phyloP scores from a whole-genome alignment of 2,329 filamentous ascomycete genomes.

The Hymenoscyphus linearis region DNA sequence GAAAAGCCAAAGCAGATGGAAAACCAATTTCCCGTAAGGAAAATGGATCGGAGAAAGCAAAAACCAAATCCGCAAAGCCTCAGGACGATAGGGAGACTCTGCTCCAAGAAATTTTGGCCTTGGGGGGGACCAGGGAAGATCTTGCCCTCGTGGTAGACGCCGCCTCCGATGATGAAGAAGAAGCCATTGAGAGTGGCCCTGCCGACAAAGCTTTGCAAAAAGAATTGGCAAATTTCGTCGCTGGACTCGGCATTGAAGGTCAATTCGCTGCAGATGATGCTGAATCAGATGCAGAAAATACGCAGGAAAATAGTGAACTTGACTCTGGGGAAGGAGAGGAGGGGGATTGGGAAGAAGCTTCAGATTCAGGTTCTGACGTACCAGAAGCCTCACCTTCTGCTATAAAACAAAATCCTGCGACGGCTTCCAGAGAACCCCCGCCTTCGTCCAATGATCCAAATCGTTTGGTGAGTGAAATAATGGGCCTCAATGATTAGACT shows the following conservation, averaged over 20 bases:
- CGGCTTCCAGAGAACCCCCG: not conserved
- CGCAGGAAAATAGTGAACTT: conserved; percentile 28
- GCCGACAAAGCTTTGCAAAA: conserved; percentile 44
- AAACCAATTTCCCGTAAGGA: conserved; percentile 22
- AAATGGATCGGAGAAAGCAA: not conserved
- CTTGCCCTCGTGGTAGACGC: conserved; percentile 54
- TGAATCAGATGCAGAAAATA: conserved; percentile 28
- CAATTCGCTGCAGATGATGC: conserved; percentile 26
- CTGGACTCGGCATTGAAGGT: conserved; percentile 45
- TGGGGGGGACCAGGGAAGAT: conserved; percentile 62
- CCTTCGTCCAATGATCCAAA: conserved; percentile 24
- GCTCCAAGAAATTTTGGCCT: conserved; percentile 57
- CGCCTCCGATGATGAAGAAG: conserved; percentile 41
- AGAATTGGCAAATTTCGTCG: conserved; percentile 48
- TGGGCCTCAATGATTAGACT: conserved; percentile 14
- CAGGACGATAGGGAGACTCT: conserved; percentile 36
- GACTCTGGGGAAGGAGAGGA: conserved; percentile 31
- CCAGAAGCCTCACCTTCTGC: conserved; percentile 11
- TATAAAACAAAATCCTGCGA: conserved; percentile 4
- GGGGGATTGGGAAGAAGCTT: conserved; percentile 31
- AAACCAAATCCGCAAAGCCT: conserved; percentile 14
- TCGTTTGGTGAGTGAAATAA: conserved; percentile 29
- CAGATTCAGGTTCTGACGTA: conserved; percentile 31
- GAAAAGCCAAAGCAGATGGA: conserved; percentile 26
- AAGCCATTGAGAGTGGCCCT: conserved; percentile 18